Conservation (phyloP, 352 stramenopile genomes). For the Plasmopara halstedii region DNA sequence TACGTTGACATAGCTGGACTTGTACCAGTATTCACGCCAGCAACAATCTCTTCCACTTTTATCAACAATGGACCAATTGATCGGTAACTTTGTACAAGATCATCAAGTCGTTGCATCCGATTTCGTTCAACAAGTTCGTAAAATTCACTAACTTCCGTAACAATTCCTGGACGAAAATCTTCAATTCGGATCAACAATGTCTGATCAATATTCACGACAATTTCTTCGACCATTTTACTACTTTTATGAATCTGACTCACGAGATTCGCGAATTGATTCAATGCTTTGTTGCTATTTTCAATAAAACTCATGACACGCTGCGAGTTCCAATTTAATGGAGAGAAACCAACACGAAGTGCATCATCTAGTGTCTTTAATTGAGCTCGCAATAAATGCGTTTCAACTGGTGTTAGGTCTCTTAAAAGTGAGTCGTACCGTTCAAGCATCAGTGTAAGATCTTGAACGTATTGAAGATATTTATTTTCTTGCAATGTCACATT, state of each 20-base stretch:
- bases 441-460: constrained; percentile 89
- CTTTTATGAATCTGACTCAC: constrained; percentile 94
- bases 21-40: constrained; percentile 87
- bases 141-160: constrained; percentile 91
- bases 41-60: constrained; percentile 95
- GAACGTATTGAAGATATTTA: constrained; percentile 93
- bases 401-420: constrained; percentile 77
- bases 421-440: constrained; percentile 86
- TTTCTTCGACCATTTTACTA: constrained; percentile 93
- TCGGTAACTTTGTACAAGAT: constrained; percentile 90
- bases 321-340: constrained; percentile 95
- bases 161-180: constrained; percentile 83
- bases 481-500: constrained; percentile 96
- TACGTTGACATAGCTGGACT: constrained; percentile 90
- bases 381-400: constrained; percentile 81
- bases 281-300: constrained; percentile 86
- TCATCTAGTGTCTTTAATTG: constrained; percentile 88
- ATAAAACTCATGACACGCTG: constrained; percentile 94
- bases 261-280: constrained; percentile 92
- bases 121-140: constrained; percentile 92
- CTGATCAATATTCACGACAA: constrained; percentile 86
- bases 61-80: constrained; percentile 91
- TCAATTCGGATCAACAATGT: constrained; percentile 90
- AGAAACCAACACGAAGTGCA: constrained; percentile 85
- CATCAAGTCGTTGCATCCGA: constrained; percentile 85